phyloP scores from a whole-genome alignment of 441 rosid genomes.

The Eutrema salsugineum region DNA sequence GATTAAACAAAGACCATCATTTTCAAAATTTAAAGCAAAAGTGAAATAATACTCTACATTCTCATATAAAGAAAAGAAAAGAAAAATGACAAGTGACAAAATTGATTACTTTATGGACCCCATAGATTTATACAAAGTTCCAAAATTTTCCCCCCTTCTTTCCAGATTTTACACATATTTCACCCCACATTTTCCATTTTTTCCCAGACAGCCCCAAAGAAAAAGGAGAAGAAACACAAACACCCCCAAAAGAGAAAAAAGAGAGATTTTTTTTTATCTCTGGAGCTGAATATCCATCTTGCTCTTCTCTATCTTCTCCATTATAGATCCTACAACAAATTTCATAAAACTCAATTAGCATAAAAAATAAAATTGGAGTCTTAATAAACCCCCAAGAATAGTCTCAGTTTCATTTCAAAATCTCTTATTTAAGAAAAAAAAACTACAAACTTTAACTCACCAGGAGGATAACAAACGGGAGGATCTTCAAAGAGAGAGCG shows the following conservation, averaged over 20 bases:
- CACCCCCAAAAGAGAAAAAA: not conserved
- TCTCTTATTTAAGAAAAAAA: not conserved
- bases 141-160: slow-evolving; percentile 24
- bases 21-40: slow-evolving; percentile 27
- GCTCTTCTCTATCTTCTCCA: slow-evolving; percentile 45
- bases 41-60: slow-evolving; percentile 14
- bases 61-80: slow-evolving; percentile 1
- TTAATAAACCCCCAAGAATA: no score
- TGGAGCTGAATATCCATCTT: slow-evolving; percentile 44
- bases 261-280: slow-evolving; percentile 34
- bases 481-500: slow-evolving; percentile 89
- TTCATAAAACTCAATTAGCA: not conserved
- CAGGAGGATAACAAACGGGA: slow-evolving; percentile 71
- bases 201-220: slow-evolving; percentile 9
- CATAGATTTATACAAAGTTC: slow-evolving; percentile 31
- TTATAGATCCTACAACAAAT: slow-evolving; percentile 26
- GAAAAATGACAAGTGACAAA: slow-evolving; percentile 24
- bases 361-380: no score
- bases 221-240: slow-evolving; percentile 1
- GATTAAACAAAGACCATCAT: slow-evolving; percentile 21
- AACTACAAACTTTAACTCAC: slow-evolving; percentile 8
- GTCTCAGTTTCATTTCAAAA: no score
- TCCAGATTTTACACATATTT: slow-evolving; percentile 22
- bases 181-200: slow-evolving; percentile 17
- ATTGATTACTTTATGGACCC: slow-evolving; percentile 29